A percentile compares a stretch with the other conserved stretches of the same genome.
phyloP scores from a whole-genome alignment of 768 basidiomycete species.

The Russula abietina region DNA sequence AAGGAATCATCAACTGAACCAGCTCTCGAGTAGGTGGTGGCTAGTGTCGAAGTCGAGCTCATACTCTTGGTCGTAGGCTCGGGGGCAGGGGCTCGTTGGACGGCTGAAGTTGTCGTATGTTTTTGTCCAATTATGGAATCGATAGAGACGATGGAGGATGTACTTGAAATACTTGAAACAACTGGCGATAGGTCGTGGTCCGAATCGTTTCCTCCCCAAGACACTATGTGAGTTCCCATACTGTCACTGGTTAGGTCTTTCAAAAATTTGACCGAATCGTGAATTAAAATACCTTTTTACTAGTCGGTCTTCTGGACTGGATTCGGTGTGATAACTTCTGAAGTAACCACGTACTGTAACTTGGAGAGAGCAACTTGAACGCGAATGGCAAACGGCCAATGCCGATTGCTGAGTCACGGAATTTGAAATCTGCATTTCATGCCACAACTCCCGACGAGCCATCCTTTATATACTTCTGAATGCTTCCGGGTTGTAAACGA shows the following conservation, averaged over 20 bases:
- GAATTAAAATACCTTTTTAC: too few relatives aligned
- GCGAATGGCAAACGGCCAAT: too few relatives aligned
- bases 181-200: neutral
- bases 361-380: too few relatives aligned
- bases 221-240: conserved; percentile 10
- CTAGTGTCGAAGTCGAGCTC: neutral
- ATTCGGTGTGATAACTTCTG: too few relatives aligned
- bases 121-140: neutral
- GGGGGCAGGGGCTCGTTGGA: neutral
- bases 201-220: neutral
- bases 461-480: too few relatives aligned
- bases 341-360: too few relatives aligned
- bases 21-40: neutral
- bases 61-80: neutral
- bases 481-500: too few relatives aligned
- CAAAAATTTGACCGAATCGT: too few relatives aligned
- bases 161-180: neutral
- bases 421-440: too few relatives aligned
- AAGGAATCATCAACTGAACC: neutral
- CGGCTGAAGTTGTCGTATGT: neutral
- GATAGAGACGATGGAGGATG: conserved; percentile 2
- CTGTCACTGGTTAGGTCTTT: neutral
- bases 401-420: too few relatives aligned
- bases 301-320: too few relatives aligned
- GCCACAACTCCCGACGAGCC: too few relatives aligned